Conservation (phyloP, 352 stramenopile genomes). For the Globisporangium megalacanthum region DNA sequence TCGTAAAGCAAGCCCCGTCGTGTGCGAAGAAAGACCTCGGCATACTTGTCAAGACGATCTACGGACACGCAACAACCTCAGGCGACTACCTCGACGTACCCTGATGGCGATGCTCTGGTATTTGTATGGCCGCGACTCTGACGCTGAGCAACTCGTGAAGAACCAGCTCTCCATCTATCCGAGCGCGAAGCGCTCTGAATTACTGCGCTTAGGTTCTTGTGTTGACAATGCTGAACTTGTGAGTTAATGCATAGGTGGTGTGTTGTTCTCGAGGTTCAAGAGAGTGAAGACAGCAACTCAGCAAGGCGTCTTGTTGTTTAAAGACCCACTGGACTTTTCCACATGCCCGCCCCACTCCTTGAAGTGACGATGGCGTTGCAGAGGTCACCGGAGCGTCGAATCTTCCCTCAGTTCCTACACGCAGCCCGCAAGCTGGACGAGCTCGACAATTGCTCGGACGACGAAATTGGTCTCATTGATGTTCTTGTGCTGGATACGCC, state of each 20-base stretch:
- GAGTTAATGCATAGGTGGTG: too few relatives aligned
- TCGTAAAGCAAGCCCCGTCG: background rate
- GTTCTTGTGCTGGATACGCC: conserved; percentile 3
- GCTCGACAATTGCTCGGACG: background rate
- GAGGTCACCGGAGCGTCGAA: background rate
- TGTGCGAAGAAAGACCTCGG: background rate
- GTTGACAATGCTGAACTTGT: conserved; percentile 13
- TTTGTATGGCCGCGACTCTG: conserved; percentile 6
- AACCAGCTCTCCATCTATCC: conserved; percentile 14
- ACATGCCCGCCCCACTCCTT: conserved; percentile 12
- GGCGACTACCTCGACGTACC: background rate
- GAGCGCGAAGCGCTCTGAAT: background rate
- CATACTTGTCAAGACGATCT: background rate
- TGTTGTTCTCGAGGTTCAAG: too few relatives aligned
- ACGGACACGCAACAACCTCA: background rate
- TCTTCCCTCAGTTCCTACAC: conserved; percentile 12
- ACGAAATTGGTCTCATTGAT: conserved; percentile 10
- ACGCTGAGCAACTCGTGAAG: conserved; percentile 16
- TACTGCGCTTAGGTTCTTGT: conserved; percentile 4
- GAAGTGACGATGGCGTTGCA: conserved; percentile 10
- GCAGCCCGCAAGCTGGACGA: background rate
- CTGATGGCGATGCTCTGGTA: background rate
- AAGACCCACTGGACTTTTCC: conserved; percentile 1
- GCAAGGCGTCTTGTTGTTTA: too few relatives aligned
- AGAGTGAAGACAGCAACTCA: too few relatives aligned